A percentile compares a stretch with the other conserved stretches of the same genome.
phyloP scores from a whole-genome alignment of 129 eudicot genomes.

The Chrysanthemum lavandulifolium region DNA sequence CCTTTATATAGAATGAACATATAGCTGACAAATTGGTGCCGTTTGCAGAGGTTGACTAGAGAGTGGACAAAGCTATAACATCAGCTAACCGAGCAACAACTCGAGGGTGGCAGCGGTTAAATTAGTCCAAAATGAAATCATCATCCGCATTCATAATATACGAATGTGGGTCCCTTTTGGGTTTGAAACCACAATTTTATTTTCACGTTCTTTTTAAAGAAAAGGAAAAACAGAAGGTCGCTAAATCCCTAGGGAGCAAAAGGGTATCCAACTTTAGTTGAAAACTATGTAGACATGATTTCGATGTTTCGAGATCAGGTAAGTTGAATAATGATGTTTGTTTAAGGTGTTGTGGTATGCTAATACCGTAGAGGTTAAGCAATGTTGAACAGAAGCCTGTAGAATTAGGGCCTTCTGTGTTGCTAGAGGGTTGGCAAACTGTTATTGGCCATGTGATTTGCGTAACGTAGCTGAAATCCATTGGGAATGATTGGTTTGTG shows the following conservation, averaged over 20 bases:
- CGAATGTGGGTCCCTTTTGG: no score
- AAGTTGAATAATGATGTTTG: conserved; percentile 47
- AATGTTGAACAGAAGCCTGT: conserved; percentile 57
- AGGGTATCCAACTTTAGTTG: conserved; percentile 47
- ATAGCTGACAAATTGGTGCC: no score
- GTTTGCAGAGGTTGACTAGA: no score
- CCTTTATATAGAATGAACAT: no score
- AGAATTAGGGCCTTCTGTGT: conserved; percentile 23
- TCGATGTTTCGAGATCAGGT: conserved; percentile 48
- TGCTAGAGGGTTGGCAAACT: conserved; percentile 33
- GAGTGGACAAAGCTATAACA: no score
- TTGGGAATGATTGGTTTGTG: conserved; percentile 41
- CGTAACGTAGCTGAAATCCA: conserved; percentile 48
- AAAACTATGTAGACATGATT: conserved; percentile 42
- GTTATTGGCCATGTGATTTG: conserved; percentile 52
- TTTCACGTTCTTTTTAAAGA: no score
- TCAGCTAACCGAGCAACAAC: no score
- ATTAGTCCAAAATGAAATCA: no score
- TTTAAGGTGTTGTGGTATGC: conserved; percentile 46
- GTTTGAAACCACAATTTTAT: no score
- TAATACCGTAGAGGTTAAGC: conserved; percentile 60
- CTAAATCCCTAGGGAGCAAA: conserved; percentile 38
- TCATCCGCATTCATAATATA: no score
- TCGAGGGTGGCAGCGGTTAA: no score
- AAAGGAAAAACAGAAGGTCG: conserved; percentile 40